Evolutionary conservation across 1,284 basidiomycete species (phyloP).

Genomic region (Cryptococcus sp.): DNA sequence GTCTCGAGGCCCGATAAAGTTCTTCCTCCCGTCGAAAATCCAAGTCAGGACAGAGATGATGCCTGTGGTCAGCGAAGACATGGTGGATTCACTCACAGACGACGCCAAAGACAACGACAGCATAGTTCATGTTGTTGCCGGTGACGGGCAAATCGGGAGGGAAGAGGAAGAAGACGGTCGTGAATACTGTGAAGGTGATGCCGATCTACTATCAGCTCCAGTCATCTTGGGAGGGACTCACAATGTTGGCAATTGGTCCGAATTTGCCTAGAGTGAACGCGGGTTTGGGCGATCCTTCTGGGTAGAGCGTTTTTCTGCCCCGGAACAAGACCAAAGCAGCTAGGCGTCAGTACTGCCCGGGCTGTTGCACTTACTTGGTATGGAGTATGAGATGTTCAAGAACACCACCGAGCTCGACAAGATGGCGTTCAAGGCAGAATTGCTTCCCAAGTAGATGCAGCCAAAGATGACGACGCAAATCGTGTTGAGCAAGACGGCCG

Average conservation of each 20-base stretch:
- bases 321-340: constrained; percentile 8
- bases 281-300: not conserved
- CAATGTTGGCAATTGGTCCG: constrained; percentile 34
- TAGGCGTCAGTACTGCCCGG: not conserved
- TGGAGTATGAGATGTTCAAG: constrained; percentile 45
- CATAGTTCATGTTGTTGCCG: constrained; percentile 42
- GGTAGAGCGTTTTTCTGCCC: constrained; percentile 36
- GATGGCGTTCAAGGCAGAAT: constrained; percentile 50
- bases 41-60: constrained; percentile 40
- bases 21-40: constrained; percentile 41
- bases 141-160: constrained; percentile 42
- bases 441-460: constrained; percentile 55
- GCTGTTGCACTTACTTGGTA: constrained; percentile 35
- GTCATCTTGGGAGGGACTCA: constrained; percentile 1
- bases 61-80: constrained; percentile 6
- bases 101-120: constrained; percentile 25
- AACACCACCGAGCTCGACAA: constrained; percentile 44
- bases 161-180: constrained; percentile 48
- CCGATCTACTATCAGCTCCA: constrained; percentile 4
- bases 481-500: constrained; percentile 56
- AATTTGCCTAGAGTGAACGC: constrained; percentile 12
- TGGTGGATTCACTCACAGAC: constrained; percentile 2
- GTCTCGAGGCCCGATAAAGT: constrained; percentile 45
- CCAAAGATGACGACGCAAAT: constrained; percentile 42
- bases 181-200: constrained; percentile 41